Evolutionary conservation across 768 basidiomycete species (phyloP), one percentile per base, ranked within the genome.

Genomic region (Tulasnella sp.): DNA sequence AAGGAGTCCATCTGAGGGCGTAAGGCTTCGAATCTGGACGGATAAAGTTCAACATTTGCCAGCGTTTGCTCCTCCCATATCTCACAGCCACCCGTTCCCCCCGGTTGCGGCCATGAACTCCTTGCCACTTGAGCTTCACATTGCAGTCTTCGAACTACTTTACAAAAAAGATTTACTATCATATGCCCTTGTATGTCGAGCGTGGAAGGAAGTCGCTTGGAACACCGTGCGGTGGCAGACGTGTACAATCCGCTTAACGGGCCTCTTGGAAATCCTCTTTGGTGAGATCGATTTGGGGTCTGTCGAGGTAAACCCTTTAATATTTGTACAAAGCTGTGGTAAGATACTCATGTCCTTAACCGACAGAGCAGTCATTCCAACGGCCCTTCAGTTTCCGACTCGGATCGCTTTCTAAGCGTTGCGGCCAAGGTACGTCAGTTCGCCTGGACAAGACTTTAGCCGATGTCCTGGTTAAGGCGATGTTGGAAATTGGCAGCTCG

Each of bases 1-100:
- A 88, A 86, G 40, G 85, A 82, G 80, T 87, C 86, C 57, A 84
- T 83, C 20, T 20, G 37, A 23, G 37, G 46, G 75, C 37, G 75
- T 61, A 18, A 61, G 5, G 46, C 39, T 39, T 55, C 20, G 29
- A 55, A 32, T 39, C 35, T 32, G 48, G 48, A 37, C 75, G n/a
- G 73, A 74, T 40, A 46, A 42, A 72, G 71, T 46, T 72, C 71
- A 72, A 72, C 48, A 74, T 74, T 74, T 74, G 44, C 44, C 1
- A 0, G 18, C 16, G 70, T 72, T 72, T 72, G 70, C 37, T 72
- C 32, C 13, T 32, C 11, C n/a, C 32, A 20, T 2, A 29, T 67
- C 61, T 16, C 61, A 67, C 61, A 67, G 61, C 61, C 61, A 67
- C 61, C 16, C 23, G 3, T 2, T 51, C 18, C 5, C 3, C 3